Evolutionary conservation across 176 grass and related monocot genomes (phyloP), one percentile per base, ranked within the genome.

Genomic region (Rhynchospora breviuscula): DNA sequence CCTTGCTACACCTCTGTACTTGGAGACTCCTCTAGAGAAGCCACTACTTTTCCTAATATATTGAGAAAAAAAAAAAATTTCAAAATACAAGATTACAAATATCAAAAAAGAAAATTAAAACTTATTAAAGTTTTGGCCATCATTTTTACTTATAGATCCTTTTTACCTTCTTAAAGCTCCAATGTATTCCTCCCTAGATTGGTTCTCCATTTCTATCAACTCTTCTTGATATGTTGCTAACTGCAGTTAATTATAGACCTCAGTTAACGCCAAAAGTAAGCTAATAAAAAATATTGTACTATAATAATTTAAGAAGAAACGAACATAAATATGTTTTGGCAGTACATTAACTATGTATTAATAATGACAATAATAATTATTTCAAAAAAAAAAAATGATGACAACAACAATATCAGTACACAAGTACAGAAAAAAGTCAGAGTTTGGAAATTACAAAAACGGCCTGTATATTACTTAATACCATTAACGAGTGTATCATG

Each of bases 1-100:
- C 94, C 35, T 92, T 47, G 94, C 85, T 46, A 97, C 94, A 47
- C 94, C 94, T 79, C 92, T 86, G 90, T 94, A 98, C 81, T 61
- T 89, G 72, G 95, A 98, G 67, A 62, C 49, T 59, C 95, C 95
- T 65, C 95, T 92, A 4, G 95, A 85, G 90, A 98, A 98, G 26
- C 90, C 89, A 59, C 74, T 86, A 75, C 95, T 98, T 87, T 79
- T 90, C 58, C 73, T 77, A 77, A 3, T 31, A 74, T 23, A 74
- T 75, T 25, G 5, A 75, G 35, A 40, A 40, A 75, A 7, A 15
- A 23, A 65, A 66, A 33, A 47, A 1, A 18, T 22, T 51, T 49
- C 44, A 76, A 71, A 5, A 71, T 71, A 19, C 67, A 76, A 76
- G 0, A 52, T 76, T 76, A 14, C 54, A 13, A 56, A 77, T 56